Evolutionary conservation across 129 eudicot species (phyloP).

Genomic region (Pseudognaphalium luteoalbum): DNA sequence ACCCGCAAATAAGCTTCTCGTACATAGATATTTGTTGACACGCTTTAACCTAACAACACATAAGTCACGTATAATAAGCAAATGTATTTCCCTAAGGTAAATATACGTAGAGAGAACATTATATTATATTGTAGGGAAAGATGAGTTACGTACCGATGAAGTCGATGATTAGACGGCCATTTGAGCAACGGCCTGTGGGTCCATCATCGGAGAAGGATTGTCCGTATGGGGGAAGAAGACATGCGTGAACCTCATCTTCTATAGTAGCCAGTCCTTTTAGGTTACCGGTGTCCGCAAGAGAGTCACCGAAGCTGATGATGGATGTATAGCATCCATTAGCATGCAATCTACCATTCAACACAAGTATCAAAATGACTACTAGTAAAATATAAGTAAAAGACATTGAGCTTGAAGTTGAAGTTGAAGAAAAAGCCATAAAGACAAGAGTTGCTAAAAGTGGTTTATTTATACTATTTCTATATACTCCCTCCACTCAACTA

Average conservation of each 20-base stretch:
- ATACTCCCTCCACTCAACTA: background rate
- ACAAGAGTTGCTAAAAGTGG: background rate
- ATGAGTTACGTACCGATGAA: slow-evolving; percentile 1
- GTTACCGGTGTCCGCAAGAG: background rate
- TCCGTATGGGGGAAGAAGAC: background rate
- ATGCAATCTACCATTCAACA: background rate
- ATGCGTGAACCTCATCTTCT: background rate
- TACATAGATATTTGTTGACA: too few relatives aligned
- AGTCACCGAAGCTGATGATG: background rate
- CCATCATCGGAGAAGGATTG: background rate
- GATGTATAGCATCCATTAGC: slow-evolving; percentile 2
- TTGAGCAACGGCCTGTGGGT: slow-evolving; percentile 9
- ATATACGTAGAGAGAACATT: too few relatives aligned
- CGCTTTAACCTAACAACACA: too few relatives aligned
- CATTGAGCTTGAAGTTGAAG: background rate
- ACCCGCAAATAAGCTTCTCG: too few relatives aligned
- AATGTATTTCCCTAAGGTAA: too few relatives aligned
- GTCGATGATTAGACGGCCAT: slow-evolving; percentile 10
- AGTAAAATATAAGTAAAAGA: background rate
- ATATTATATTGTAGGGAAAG: too few relatives aligned
- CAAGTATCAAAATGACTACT: background rate
- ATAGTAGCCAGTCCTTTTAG: background rate
- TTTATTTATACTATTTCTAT: too few relatives aligned
- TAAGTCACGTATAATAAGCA: too few relatives aligned
- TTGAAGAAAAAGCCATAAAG: background rate